phyloP scores from a whole-genome alignment of 1,139 yeast genomes.

The Yamadazyma jaroonii region DNA sequence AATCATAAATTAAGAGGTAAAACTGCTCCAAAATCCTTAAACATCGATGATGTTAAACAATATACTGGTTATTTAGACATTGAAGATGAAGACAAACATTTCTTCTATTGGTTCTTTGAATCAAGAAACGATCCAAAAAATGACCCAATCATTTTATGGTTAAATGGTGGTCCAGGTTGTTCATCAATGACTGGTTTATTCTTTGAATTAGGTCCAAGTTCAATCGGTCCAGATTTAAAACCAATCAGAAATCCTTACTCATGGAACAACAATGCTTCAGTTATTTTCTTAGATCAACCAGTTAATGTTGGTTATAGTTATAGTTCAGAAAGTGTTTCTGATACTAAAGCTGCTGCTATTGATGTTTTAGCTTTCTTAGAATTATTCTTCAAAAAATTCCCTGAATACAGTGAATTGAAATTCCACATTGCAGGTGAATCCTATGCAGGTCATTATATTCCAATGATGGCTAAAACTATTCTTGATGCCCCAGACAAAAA shows the following conservation, averaged over 20 bases:
- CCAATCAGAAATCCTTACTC: conserved; percentile 39
- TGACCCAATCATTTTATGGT: conserved; percentile 46
- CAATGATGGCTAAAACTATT: conserved; percentile 87
- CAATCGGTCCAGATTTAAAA: conserved; percentile 32
- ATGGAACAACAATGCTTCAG: conserved; percentile 46
- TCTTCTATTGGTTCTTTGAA: conserved; percentile 45
- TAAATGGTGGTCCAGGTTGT: conserved; percentile 49
- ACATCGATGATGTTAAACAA: conserved; percentile 77
- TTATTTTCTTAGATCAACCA: conserved; percentile 48
- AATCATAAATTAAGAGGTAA: conserved; percentile 63
- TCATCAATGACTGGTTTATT: conserved; percentile 43
- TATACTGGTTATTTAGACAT: conserved; percentile 87
- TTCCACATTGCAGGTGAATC: conserved; percentile 99
- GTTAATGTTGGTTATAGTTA: conserved; percentile 75
- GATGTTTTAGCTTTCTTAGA: conserved; percentile 92
- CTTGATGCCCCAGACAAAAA: conserved; percentile 71
- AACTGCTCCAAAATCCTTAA: conserved; percentile 56
- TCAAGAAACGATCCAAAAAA: conserved; percentile 44
- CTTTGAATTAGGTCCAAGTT: conserved; percentile 44
- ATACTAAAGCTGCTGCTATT: conserved; percentile 85
- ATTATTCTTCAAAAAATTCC: conserved; percentile 88
- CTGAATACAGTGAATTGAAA: conserved; percentile 65
- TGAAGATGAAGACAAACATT: conserved; percentile 78
- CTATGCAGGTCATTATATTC: conserved; percentile 98
- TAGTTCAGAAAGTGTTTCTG: conserved; percentile 58